Evolutionary conservation across 2,329 filamentous ascomycete genomes (phyloP).

Genomic region (Nemania abortiva): DNA sequence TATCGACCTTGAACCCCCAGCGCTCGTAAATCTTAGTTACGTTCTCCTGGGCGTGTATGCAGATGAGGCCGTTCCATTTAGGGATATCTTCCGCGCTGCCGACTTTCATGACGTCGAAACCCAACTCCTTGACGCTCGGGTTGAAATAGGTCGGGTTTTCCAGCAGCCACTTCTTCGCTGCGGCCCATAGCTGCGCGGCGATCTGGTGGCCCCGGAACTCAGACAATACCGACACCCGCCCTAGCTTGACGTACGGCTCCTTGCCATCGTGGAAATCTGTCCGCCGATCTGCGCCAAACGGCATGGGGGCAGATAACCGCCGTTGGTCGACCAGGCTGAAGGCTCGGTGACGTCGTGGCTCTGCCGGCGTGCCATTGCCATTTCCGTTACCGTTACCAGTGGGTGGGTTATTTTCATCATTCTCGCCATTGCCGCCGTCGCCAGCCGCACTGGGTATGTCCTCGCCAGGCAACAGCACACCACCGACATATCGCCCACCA

Average conservation of each 20-base stretch:
- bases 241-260: constrained; percentile 86
- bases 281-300: constrained; percentile 55
- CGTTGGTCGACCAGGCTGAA: constrained; percentile 42
- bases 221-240: constrained; percentile 77
- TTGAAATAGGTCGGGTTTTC: constrained; percentile 69
- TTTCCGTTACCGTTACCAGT: neutral
- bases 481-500: constrained; percentile 63
- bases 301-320: constrained; percentile 41
- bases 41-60: constrained; percentile 81
- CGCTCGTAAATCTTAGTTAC: constrained; percentile 75
- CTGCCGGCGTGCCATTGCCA: neutral
- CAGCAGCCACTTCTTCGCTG: constrained; percentile 75
- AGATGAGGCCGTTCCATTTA: constrained; percentile 79
- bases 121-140: constrained; percentile 59
- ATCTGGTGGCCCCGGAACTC: constrained; percentile 75
- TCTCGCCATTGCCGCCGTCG: neutral
- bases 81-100: constrained; percentile 58
- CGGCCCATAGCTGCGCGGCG: constrained; percentile 73
- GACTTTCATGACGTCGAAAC: constrained; percentile 59
- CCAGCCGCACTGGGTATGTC: neutral
- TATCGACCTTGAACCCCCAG: constrained; percentile 80
- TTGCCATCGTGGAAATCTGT: constrained; percentile 68
- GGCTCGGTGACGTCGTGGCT: neutral
- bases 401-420: too few relatives aligned
- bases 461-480: constrained; percentile 50